Conservation (phyloP, 2,329 filamentous ascomycete genomes). For the Fusarium proliferatum region DNA sequence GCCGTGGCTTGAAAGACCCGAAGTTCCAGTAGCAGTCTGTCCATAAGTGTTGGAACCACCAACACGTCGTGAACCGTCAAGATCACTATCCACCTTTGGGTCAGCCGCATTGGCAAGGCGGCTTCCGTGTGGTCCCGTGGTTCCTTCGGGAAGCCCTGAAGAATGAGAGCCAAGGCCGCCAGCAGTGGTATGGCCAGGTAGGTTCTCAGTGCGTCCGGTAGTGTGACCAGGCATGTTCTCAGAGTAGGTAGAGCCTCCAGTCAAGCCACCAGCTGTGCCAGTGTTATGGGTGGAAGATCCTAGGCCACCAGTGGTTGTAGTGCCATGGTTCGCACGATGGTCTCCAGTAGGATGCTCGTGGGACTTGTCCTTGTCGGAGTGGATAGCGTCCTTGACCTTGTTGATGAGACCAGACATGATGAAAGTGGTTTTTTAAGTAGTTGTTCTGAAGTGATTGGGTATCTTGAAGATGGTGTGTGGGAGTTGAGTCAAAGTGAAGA, state of each 20-base stretch:
- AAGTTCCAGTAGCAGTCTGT: conserved; percentile 27
- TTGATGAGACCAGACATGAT: conserved; percentile 68
- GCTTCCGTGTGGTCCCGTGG: no score
- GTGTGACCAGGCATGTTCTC: not conserved
- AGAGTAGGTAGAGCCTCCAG: not conserved
- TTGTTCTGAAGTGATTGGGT: conserved; percentile 16
- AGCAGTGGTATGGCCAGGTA: not conserved
- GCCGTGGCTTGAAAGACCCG: conserved; percentile 23
- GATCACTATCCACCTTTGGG: not conserved
- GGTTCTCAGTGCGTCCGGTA: not conserved
- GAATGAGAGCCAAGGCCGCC: not conserved
- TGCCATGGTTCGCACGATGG: conserved; percentile 44
- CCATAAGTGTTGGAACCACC: not conserved
- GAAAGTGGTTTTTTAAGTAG: conserved; percentile 14
- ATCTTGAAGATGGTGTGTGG: conserved; percentile 15
- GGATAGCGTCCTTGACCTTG: conserved; percentile 69
- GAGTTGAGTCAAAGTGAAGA: conserved; percentile 11
- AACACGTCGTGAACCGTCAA: not conserved
- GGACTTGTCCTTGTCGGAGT: conserved; percentile 59
- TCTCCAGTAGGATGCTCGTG: conserved; percentile 46
- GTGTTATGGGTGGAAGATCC: not conserved
- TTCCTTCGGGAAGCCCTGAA: no score
- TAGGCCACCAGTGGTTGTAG: conserved; percentile 46
- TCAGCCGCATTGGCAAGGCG: not conserved
- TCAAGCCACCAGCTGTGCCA: conserved; percentile 17